phyloP scores from a whole-genome alignment of 73 alveolate species.

The Paramecium tetraurelia region DNA sequence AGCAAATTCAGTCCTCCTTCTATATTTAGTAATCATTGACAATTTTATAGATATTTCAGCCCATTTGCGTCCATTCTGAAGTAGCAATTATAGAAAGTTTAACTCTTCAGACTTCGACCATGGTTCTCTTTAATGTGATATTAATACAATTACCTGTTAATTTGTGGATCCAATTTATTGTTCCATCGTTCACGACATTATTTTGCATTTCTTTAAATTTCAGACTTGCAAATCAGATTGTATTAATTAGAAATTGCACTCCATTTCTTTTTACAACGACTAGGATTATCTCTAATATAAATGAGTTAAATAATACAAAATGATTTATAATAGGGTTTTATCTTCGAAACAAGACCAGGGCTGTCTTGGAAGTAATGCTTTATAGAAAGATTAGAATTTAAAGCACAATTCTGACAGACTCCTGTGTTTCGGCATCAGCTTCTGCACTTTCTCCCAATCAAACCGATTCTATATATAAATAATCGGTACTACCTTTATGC shows the following conservation, averaged over 20 bases:
- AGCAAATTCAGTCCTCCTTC: slow-evolving; percentile 3
- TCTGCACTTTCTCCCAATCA: slow-evolving; percentile 1
- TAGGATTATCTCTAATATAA: not conserved
- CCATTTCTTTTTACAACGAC: not conserved
- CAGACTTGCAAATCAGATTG: not conserved
- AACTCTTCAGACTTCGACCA: slow-evolving; percentile 6
- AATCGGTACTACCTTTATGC: not conserved
- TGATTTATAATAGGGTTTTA: not conserved
- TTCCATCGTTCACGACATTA: slow-evolving; percentile 47
- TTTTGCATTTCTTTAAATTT: not conserved
- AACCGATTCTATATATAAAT: not conserved
- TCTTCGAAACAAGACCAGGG: slow-evolving; percentile 41
- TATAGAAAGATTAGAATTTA: slow-evolving; percentile 25
- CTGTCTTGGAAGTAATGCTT: not conserved
- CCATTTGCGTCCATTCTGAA: slow-evolving; percentile 36
- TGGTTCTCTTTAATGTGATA: not conserved
- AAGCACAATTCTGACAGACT: not conserved
- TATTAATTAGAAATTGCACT: not conserved
- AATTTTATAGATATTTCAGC: slow-evolving; percentile 20
- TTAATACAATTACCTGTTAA: not conserved
- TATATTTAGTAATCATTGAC: not conserved
- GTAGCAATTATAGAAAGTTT: slow-evolving; percentile 11
- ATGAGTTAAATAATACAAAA: not conserved
- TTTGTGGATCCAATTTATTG: slow-evolving; percentile 38
- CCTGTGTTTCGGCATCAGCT: not conserved